Base-by-base conservation (phyloP, 106 monocot genomes). In the Posidonia australis region DNA sequence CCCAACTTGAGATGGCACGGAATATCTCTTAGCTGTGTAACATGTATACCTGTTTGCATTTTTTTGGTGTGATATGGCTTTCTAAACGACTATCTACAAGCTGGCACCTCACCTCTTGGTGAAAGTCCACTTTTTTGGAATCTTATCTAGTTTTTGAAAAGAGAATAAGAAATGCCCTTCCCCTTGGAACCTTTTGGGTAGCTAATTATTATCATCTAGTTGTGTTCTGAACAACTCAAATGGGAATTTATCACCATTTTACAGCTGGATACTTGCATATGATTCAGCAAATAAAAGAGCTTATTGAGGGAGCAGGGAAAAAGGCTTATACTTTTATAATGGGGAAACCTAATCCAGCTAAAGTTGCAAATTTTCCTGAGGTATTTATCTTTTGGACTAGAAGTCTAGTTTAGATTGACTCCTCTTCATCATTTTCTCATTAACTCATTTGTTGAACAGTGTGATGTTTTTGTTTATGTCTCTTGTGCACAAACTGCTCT, bases 301-400 rank as follows among this genome's bases (percentile, higher is more conserved):
- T 96, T 22, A 86, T 96, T 58, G 82, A 87, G 72, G 62, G 67
- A 24, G 78, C 86, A 56, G 90, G 94, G 42, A 90, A 96, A 73
- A 96, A 87, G 67, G 72, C 80, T 0, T 96, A 96, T 58, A 90
- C 80, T 2, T 68, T 96, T 64, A 76, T 96, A 41, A 96, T 90
- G 90, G 94, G 94, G 47, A 82, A 90, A 70, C 94, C 94, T 63
- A 90, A 77, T 44, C 58, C 94, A 44, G 82, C 80, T 54, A 96
- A 96, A 71, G 86, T 96, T 70, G 94, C 90, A n/a, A 96, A 96
- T 48, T 96, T 90, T 62, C 94, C 94, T 49, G 94, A 96, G 90
- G 94, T 96, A 64, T 21, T 36, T 36, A 36, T 36, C 57, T 26
- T 56, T 48, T 44, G 12, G 43, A 1, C 48, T 64, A 43, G 41